These are phyloP conservation scores for Plasmodium gonderi DNA, from an alignment of 169 alveolate species.

Conservation along the genomic window DNA sequence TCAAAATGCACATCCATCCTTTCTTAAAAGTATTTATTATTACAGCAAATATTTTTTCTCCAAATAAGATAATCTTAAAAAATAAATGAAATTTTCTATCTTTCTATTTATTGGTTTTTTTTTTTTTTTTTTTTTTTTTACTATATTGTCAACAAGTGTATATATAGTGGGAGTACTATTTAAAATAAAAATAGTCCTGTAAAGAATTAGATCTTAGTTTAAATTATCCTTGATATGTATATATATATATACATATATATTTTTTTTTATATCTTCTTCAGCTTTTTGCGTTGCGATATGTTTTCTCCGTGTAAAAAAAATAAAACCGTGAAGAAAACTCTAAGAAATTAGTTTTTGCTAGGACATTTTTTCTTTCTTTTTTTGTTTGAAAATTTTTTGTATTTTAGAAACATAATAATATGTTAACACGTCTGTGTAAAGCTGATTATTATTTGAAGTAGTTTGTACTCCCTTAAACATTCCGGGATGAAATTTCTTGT, in stretches of 20 bases:
- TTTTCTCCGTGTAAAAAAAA: background rate
- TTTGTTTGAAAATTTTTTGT: slow-evolving; percentile 17
- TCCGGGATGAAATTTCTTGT: background rate
- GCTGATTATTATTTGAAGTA: background rate
- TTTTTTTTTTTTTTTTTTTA: background rate
- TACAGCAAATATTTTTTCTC: background rate
- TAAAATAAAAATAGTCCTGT: background rate
- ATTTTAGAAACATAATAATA: slow-evolving; percentile 27
- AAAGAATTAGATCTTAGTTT: background rate
- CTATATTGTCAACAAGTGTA: background rate
- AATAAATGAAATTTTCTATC: background rate
- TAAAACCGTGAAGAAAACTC: background rate
- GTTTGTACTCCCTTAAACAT: slow-evolving; percentile 24
- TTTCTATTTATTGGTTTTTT: background rate
- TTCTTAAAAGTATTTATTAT: background rate
- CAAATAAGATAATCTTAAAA: background rate
- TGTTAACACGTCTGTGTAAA: background rate
- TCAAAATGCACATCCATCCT: background rate
- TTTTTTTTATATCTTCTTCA: background rate
- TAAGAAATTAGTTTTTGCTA: slow-evolving; percentile 12
- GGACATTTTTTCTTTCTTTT: slow-evolving; percentile 39
- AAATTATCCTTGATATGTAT: background rate
- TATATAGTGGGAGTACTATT: background rate
- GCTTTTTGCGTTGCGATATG: background rate
- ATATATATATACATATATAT: background rate